Percentiles rank a stretch among this genome's conserved stretches.
Evolutionary conservation across 345 rosid genomes (phyloP).

Genomic region (Rhizophora mangle): DNA sequence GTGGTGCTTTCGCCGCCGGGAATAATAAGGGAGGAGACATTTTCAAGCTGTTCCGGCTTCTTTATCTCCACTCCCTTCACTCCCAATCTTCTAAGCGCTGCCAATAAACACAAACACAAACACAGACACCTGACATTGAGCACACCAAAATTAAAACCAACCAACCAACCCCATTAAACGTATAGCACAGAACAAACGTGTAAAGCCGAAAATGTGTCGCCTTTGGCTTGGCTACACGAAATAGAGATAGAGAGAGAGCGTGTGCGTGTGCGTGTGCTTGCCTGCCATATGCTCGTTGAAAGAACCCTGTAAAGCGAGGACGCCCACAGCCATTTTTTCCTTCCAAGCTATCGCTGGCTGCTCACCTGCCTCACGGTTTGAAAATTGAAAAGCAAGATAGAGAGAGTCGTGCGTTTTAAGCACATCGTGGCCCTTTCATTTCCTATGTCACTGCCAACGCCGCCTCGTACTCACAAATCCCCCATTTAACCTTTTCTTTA

Average conservation of each 20-base stretch:
- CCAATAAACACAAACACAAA: not conserved
- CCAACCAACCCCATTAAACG: not conserved
- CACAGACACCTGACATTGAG: not conserved
- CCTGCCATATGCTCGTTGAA: constrained; percentile 97
- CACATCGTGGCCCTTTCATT: constrained; percentile 2
- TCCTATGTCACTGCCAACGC: not conserved
- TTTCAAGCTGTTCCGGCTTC: constrained; percentile 77
- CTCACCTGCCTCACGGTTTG: not conserved
- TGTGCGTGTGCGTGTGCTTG: constrained; percentile 11
- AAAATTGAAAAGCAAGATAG: not conserved
- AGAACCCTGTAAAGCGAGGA: constrained; percentile 93
- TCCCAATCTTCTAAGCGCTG: constrained; percentile 75
- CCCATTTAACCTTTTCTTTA: too few relatives aligned
- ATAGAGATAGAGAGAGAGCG: not conserved
- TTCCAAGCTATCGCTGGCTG: not conserved
- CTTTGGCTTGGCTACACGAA: too few relatives aligned
- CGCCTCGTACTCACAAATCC: too few relatives aligned
- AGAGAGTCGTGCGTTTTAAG: not conserved
- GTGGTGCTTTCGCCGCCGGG: constrained; percentile 99
- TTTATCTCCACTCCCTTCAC: constrained; percentile 82
- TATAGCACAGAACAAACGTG: too few relatives aligned
- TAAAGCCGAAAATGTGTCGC: too few relatives aligned
- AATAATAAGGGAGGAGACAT: constrained; percentile 75
- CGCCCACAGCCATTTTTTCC: constrained; percentile 71
- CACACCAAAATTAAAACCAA: not conserved